Evolutionary conservation across 1,284 basidiomycete species (phyloP).

Genomic region (Lentinus polychrous): DNA sequence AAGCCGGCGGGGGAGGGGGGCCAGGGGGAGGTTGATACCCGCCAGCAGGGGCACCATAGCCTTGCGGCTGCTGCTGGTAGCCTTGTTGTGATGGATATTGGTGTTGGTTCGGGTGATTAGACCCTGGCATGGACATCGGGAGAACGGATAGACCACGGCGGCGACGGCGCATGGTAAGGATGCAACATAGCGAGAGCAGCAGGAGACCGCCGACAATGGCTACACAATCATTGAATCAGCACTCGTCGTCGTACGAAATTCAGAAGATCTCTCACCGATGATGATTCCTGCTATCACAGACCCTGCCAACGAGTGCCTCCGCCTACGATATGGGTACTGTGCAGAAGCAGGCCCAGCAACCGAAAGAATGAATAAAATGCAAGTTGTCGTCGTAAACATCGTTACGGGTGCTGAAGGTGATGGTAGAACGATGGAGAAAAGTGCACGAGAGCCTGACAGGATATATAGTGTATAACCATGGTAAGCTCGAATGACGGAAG

Average conservation of each 20-base stretch:
- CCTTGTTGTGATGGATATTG: not conserved
- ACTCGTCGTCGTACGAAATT: not conserved
- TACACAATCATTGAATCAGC: not conserved
- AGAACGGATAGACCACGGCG: conserved; percentile 5
- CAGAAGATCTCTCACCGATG: conserved; percentile 6
- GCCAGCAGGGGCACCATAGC: not conserved
- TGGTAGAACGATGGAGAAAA: too few species aligned
- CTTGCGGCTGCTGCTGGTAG: not conserved
- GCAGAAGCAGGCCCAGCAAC: conserved; percentile 4
- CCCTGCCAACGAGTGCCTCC: conserved; percentile 6
- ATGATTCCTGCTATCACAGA: conserved; percentile 13
- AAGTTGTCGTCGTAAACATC: conserved; percentile 4
- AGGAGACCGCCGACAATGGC: conserved; percentile 9
- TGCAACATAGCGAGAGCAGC: conserved; percentile 2
- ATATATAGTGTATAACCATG: too few species aligned
- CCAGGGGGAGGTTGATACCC: not conserved
- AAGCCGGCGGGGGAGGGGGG: conserved; percentile 9
- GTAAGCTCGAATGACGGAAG: too few species aligned
- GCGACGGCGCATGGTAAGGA: conserved; percentile 4
- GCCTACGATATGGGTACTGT: conserved; percentile 4
- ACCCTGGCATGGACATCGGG: conserved; percentile 3
- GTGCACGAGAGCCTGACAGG: too few species aligned
- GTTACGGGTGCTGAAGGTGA: too few species aligned
- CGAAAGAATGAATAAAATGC: conserved; percentile 3
- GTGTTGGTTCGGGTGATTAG: not conserved